These are phyloP conservation scores for Malus hybrid DNA, from an alignment of 331 rosid genomes.

Conservation along the genomic window DNA sequence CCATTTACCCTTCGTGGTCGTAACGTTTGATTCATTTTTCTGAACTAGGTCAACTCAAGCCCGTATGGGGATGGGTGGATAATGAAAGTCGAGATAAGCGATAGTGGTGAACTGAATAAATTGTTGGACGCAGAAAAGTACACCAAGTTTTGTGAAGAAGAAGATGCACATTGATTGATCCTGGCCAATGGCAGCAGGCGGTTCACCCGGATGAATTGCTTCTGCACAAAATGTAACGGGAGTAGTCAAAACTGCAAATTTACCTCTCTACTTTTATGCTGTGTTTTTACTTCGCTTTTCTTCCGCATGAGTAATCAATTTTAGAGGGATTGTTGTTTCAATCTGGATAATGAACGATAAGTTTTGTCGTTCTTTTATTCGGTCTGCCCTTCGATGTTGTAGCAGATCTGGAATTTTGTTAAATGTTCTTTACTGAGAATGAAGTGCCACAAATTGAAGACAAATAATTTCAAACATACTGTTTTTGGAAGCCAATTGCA, in stretches of 20 bases:
- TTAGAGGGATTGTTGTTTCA: background rate
- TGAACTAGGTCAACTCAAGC: constrained; percentile 60
- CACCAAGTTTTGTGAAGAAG: constrained; percentile 95
- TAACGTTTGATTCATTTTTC: background rate
- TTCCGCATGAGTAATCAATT: background rate
- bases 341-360: background rate
- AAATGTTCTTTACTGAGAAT: background rate
- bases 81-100: constrained; percentile 67
- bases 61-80: constrained; percentile 89
- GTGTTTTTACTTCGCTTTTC: background rate
- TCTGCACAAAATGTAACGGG: background rate
- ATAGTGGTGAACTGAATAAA: constrained; percentile 47
- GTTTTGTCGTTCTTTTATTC: background rate
- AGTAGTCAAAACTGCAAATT: constrained; percentile 1
- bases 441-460: background rate
- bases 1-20: background rate
- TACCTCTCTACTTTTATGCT: background rate
- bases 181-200: background rate
- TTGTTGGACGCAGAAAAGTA: constrained; percentile 86
- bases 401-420: background rate
- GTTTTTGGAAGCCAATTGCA: background rate
- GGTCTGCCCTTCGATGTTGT: background rate
- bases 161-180: constrained; percentile 62
- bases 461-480: background rate
- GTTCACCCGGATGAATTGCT: background rate